Percentiles rank a stretch among this genome's conserved stretches.
These are phyloP conservation scores for Anaeramoeba flamelloides DNA, from an alignment of 78 protist genomes.

Conservation along the genomic window DNA sequence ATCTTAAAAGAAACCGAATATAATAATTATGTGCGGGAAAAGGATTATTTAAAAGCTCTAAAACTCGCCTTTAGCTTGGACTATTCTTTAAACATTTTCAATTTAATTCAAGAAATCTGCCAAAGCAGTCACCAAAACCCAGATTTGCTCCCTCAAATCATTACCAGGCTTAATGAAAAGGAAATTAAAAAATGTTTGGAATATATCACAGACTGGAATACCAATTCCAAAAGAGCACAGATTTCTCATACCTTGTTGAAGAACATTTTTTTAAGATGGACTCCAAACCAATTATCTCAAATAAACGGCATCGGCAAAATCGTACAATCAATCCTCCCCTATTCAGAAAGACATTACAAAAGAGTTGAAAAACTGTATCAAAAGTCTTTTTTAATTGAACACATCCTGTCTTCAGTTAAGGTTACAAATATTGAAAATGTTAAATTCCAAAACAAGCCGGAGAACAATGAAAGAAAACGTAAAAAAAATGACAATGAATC, in stretches of 20 bases:
- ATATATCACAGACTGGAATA: constrained; percentile 68
- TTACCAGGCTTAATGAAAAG: neutral
- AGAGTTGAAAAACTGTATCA: constrained; percentile 24
- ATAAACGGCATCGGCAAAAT: neutral
- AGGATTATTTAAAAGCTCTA: neutral
- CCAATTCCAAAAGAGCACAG: constrained; percentile 26
- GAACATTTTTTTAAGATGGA: constrained; percentile 3
- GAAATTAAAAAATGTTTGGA: constrained; percentile 13
- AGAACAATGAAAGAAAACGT: too few relatives aligned
- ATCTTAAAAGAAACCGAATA: neutral
- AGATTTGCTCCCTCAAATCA: neutral
- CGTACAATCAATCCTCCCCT: constrained; percentile 53
- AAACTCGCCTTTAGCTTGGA: neutral
- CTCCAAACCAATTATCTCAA: constrained; percentile 12
- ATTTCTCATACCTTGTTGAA: constrained; percentile 27
- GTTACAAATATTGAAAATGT: neutral
- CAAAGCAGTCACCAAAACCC: neutral
- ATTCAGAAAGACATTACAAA: constrained; percentile 59
- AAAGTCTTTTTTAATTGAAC: neutral
- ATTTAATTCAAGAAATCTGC: neutral
- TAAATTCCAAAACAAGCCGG: too few relatives aligned
- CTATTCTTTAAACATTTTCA: neutral
- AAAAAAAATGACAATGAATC: too few relatives aligned
- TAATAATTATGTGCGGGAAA: neutral
- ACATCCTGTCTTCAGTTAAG: neutral